Evolutionary conservation across 352 stramenopile species (phyloP).

Genomic region (Pythium insidiosum): DNA sequence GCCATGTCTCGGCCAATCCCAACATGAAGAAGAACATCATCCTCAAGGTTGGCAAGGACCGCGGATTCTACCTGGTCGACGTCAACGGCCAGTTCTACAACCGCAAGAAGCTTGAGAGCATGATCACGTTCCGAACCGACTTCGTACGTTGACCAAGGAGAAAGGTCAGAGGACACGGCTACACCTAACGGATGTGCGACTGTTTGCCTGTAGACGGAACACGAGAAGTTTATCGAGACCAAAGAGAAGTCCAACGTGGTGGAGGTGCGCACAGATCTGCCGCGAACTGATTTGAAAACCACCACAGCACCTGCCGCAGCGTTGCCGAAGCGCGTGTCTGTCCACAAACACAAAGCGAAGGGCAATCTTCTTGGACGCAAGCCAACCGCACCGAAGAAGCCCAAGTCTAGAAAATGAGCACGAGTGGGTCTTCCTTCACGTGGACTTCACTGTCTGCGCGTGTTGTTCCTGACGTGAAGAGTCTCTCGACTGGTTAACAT

Average conservation of each 20-base stretch:
- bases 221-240: constrained; percentile 59
- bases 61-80: constrained; percentile 77
- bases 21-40: constrained; percentile 86
- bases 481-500: neutral
- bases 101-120: constrained; percentile 77
- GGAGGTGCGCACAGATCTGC: constrained; percentile 60
- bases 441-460: too few species aligned
- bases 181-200: neutral
- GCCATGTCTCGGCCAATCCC: constrained; percentile 62
- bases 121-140: constrained; percentile 80
- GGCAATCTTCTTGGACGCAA: constrained; percentile 29
- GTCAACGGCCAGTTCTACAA: constrained; percentile 80
- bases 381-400: constrained; percentile 8
- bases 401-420: constrained; percentile 18
- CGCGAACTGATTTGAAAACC: constrained; percentile 52
- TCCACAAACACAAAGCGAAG: constrained; percentile 12
- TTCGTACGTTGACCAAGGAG: constrained; percentile 69
- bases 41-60: constrained; percentile 66
- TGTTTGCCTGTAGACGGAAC: constrained; percentile 29
- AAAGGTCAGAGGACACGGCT: neutral
- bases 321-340: constrained; percentile 19
- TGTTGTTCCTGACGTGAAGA: too few species aligned
- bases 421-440: too few species aligned
- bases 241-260: constrained; percentile 37
- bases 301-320: neutral